Evolutionary conservation across 139 green algal species (phyloP).

Genomic region (Chlamydomonas schloesseri): DNA sequence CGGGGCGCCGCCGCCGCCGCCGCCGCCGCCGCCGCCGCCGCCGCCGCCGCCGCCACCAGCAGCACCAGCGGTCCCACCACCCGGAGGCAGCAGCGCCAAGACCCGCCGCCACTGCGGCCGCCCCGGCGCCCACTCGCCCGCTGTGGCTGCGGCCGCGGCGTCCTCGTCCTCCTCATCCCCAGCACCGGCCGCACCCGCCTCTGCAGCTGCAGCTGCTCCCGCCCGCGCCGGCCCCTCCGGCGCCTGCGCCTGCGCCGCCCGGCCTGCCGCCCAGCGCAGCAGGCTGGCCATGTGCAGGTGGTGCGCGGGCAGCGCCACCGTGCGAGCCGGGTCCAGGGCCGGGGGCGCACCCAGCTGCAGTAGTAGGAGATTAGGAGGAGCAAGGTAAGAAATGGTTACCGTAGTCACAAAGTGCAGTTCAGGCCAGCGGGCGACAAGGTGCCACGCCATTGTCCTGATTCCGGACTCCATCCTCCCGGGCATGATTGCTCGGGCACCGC

Average conservation of each 20-base stretch:
- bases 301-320: background rate
- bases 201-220: background rate
- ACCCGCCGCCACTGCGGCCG: background rate
- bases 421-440: background rate
- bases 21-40: too few relatives aligned
- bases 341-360: too few relatives aligned
- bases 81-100: background rate
- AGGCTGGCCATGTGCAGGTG: background rate
- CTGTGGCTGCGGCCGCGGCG: background rate
- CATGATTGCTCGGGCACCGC: too few relatives aligned
- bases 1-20: too few relatives aligned
- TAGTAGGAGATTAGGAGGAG: too few relatives aligned
- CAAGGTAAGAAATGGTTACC: too few relatives aligned
- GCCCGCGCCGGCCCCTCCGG: background rate
- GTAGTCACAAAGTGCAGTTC: too few relatives aligned
- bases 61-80: too few relatives aligned
- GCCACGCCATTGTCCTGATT: background rate
- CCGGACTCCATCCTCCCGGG: too few relatives aligned
- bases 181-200: background rate
- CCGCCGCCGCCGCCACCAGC: too few relatives aligned
- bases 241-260: too few relatives aligned
- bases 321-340: background rate
- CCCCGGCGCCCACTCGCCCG: background rate
- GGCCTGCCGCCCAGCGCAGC: constrained; percentile 8
- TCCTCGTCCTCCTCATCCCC: background rate